Conservation (phyloP, 495 filamentous ascomycete genomes). For the Tetracladium setigerum region DNA sequence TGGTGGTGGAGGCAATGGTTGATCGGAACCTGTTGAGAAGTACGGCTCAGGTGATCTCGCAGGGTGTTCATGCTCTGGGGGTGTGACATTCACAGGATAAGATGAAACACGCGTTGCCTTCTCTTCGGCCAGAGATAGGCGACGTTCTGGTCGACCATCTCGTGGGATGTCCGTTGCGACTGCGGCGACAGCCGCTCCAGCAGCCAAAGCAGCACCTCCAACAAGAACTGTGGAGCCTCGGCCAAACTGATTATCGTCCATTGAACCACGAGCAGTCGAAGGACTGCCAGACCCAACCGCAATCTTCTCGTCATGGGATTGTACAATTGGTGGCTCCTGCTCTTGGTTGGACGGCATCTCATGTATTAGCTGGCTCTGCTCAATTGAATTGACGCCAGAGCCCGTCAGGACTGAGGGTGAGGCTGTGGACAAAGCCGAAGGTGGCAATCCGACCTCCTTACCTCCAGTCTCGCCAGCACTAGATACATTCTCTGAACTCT, state of each 20-base stretch:
- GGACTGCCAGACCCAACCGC: neutral
- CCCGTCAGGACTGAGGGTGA: no score
- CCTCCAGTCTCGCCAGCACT: constrained; percentile 1
- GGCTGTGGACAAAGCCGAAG: constrained; percentile 4
- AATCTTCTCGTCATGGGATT: neutral
- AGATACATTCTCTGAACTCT: constrained; percentile 23
- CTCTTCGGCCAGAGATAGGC: constrained; percentile 35
- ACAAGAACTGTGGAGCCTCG: constrained; percentile 7
- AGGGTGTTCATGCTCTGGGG: constrained; percentile 33
- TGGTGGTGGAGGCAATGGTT: neutral
- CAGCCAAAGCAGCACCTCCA: constrained; percentile 3
- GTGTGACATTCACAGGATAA: constrained; percentile 21
- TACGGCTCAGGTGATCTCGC: constrained; percentile 17
- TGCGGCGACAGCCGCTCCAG: neutral
- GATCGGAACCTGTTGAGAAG: neutral
- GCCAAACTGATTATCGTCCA: constrained; percentile 2
- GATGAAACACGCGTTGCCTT: constrained; percentile 28
- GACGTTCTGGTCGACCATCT: neutral
- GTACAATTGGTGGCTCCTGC: no score
- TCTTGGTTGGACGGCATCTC: neutral
- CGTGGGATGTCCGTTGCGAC: neutral
- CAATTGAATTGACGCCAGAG: no score
- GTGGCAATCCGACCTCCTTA: constrained; percentile 1
- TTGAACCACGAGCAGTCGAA: neutral
- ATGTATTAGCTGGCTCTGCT: no score